Conservation (phyloP, 306 rosid species). For the Castanopsis chinensis region DNA sequence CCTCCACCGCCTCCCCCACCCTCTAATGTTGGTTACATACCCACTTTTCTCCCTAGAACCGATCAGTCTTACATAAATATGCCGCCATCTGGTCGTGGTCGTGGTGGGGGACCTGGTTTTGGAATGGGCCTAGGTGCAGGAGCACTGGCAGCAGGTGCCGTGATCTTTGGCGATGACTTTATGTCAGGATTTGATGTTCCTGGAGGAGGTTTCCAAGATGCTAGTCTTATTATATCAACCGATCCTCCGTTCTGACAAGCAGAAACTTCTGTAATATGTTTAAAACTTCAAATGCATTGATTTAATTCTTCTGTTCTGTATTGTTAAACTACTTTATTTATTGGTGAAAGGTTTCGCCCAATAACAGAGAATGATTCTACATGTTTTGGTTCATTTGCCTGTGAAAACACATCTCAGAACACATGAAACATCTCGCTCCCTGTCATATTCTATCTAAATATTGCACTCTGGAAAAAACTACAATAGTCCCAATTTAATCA, state of each 20-base stretch:
- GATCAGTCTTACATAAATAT: constrained; percentile 43
- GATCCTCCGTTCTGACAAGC: constrained; percentile 48
- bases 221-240: constrained; percentile 27
- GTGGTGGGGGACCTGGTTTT: constrained; percentile 39
- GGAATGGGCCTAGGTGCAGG: constrained; percentile 70
- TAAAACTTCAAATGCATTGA: background rate
- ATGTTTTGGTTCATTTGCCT: background rate
- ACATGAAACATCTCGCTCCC: background rate
- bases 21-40: constrained; percentile 50
- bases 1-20: constrained; percentile 64
- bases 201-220: constrained; percentile 39
- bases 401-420: background rate
- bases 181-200: constrained; percentile 66
- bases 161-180: constrained; percentile 81
- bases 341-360: background rate
- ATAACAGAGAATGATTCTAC: background rate
- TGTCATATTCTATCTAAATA: no score
- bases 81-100: constrained; percentile 37
- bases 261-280: constrained; percentile 17
- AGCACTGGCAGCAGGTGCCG: constrained; percentile 85
- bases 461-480: no score
- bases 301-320: constrained; percentile 3
- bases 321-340: constrained; percentile 4
- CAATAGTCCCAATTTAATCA: background rate
- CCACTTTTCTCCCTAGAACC: constrained; percentile 49